Evolutionary conservation across 2,329 filamentous ascomycete genomes (phyloP), one percentile per base, ranked within the genome.

Genomic region (Claviceps purpurea): DNA sequence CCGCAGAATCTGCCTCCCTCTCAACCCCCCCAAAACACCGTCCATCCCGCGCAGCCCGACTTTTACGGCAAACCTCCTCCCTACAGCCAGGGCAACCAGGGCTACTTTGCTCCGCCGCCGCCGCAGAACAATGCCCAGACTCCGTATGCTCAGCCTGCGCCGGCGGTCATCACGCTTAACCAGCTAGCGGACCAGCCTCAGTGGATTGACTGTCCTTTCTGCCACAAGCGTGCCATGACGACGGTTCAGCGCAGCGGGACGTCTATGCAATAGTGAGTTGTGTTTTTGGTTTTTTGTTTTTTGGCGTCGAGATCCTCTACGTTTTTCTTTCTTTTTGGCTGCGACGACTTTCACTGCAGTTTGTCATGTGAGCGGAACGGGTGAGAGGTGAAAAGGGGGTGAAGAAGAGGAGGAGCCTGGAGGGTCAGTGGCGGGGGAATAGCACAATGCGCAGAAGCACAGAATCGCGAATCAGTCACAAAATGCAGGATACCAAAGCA

Each of bases 201-300:
- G 47, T 61, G 56, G 55, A 63, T 64, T 42, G 62, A 65, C 50
- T 65, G 63, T 45, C 63, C 62, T 1, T 65, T 63, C 49, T 65
- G 63, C 55, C 54, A 60, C 6, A 56, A 48, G 8, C 55, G 61
- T 38, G 58, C 61, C 4, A 53, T 53, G 54, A 63, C 60, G 2
- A 50, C 51, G 24, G 47, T 63, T 16, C 41, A 49, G 13, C 59
- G 56, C 11, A 57, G 61, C 13, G 63, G 63, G 13, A 59, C 55
- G 1, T 39, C 52, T 3, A 63, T 62, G 62, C 61, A 64, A 49
- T 51, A 59, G 62, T 63, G 51, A 54, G 57, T 55, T 18, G 8
- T 4, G 30, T 10, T 30, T 7, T 24, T 24, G 24, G 24, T n/a
- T n/a, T n/a, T 7, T 24, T 24, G 24, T 7, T 24, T 24, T 7